These are phyloP conservation scores for Aureobasidium melanogenum DNA, from an alignment of 2,329 filamentous ascomycete species.

Conservation along the genomic window DNA sequence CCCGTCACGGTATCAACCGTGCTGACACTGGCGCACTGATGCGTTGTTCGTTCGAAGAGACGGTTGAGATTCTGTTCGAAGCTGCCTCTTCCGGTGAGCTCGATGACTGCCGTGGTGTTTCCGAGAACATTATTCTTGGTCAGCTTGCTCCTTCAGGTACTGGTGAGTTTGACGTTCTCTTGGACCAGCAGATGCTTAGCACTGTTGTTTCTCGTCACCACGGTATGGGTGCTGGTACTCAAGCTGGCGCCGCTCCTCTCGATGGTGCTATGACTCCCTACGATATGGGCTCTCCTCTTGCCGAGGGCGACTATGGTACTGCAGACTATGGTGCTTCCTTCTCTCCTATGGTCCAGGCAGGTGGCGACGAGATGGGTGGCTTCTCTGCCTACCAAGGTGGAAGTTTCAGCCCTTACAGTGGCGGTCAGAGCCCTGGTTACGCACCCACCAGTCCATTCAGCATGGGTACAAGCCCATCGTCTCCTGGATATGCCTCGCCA, in stretches of 20 bases:
- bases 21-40: constrained; percentile 96
- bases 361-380: constrained; percentile 47
- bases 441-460: constrained; percentile 70
- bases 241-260: constrained; percentile 62
- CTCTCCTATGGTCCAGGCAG: constrained; percentile 68
- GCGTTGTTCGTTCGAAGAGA: constrained; percentile 99
- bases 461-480: constrained; percentile 46
- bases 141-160: constrained; percentile 97
- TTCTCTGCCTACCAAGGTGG: constrained; percentile 58
- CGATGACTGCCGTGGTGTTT: constrained; percentile 95
- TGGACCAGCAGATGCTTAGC: constrained; percentile 92
- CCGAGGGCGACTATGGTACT: constrained; percentile 55
- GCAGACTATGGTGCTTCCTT: constrained; percentile 53
- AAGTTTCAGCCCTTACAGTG: constrained; percentile 59
- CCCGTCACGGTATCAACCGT: constrained; percentile 95
- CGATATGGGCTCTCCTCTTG: constrained; percentile 59
- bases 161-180: constrained; percentile 85
- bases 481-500: constrained; percentile 42
- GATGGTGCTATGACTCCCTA: constrained; percentile 87
- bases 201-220: constrained; percentile 71
- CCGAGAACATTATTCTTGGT: constrained; percentile 96
- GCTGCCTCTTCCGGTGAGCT: constrained; percentile 90
- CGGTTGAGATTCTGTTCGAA: constrained; percentile 94
- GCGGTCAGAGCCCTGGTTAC: constrained; percentile 55
- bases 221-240: constrained; percentile 53